Conservation (phyloP, 306 rosid genomes). For the Argentina anserina region DNA sequence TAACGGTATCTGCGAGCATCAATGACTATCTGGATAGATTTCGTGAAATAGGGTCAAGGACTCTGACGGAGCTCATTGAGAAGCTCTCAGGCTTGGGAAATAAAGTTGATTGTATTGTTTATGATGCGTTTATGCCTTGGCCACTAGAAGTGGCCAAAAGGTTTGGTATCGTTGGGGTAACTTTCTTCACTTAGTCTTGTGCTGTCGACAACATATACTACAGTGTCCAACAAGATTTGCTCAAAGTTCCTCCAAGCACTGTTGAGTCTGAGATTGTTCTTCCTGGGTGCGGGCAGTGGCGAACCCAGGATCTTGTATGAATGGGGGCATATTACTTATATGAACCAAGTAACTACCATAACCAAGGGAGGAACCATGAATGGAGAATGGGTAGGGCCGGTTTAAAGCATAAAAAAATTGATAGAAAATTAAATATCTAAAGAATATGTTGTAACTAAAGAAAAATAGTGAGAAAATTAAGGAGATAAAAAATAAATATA, state of each 20-base stretch:
- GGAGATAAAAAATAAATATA: no score
- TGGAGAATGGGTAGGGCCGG: no score
- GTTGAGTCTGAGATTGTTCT: slow-evolving; percentile 22
- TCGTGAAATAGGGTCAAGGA: slow-evolving; percentile 22
- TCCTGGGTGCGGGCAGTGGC: no score
- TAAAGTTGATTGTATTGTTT: slow-evolving; percentile 32
- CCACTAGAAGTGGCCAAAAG: slow-evolving; percentile 35
- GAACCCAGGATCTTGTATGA: no score
- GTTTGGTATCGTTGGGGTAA: slow-evolving; percentile 24
- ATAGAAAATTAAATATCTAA: no score
- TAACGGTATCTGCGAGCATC: neutral
- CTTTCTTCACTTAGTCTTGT: slow-evolving; percentile 33
- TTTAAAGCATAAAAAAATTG: no score
- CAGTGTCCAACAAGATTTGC: slow-evolving; percentile 16
- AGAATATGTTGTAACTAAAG: no score
- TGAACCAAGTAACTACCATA: no score
- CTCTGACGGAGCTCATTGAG: slow-evolving; percentile 23
- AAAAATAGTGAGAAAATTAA: no score
- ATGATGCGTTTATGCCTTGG: slow-evolving; percentile 24
- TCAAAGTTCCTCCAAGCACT: slow-evolving; percentile 8
- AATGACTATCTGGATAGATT: slow-evolving; percentile 10
- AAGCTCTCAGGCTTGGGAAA: slow-evolving; percentile 8
- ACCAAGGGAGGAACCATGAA: no score
- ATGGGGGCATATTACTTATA: no score
- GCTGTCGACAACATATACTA: slow-evolving; percentile 28